Evolutionary conservation across 2,329 filamentous ascomycete species (phyloP), one percentile per base, ranked within the genome.

Genomic region (Hortaea werneckii): DNA sequence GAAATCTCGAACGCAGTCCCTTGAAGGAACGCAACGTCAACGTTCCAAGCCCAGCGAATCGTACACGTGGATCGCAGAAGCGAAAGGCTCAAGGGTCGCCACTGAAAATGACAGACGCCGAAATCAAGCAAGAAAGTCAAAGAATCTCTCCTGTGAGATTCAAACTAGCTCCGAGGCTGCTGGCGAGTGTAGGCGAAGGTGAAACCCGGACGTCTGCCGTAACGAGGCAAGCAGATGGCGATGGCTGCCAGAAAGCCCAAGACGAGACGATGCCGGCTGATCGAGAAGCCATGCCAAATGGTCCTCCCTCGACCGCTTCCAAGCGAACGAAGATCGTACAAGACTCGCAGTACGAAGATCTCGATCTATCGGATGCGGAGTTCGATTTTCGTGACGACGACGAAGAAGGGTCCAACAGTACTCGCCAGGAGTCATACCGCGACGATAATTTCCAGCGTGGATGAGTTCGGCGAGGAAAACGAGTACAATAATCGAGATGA

Each of bases 301-400:
- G 20, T 20, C 20, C 2, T 20, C 4, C 4, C 20, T 20, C 20
- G 20, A 20, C 20, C 20, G 20, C 20, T 20, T 20, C 20, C 20
- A 20, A 20, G 20, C 20, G 54, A n/a, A 37, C 40, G 5, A 39
- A n/a, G 5, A 53, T 50, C 4, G 43, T 54, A 7, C 52, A 56
- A 40, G 49, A 56, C 44, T 53, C 52, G 20, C 50, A 56, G 34
- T 37, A 20, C 27, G 52, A 55, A 27, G 51, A 53, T 13, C 27
- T 47, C 7, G 53, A 53, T 12, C 38, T 50, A 13, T 12, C 32
- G 20, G 20, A 20, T 20, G 20, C 20, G 20, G 20, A 20, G 20
- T 20, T 20, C 7, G 35, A 42, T 29, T 4, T 38, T 12, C 30
- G 28, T 9, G 29, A 8, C 27, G 44, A 48, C 8, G 35, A 29